Percentiles rank a stretch among this genome's conserved stretches.
phyloP scores from a whole-genome alignment of 2,329 filamentous ascomycete species.

The Ilyonectria sp. region DNA sequence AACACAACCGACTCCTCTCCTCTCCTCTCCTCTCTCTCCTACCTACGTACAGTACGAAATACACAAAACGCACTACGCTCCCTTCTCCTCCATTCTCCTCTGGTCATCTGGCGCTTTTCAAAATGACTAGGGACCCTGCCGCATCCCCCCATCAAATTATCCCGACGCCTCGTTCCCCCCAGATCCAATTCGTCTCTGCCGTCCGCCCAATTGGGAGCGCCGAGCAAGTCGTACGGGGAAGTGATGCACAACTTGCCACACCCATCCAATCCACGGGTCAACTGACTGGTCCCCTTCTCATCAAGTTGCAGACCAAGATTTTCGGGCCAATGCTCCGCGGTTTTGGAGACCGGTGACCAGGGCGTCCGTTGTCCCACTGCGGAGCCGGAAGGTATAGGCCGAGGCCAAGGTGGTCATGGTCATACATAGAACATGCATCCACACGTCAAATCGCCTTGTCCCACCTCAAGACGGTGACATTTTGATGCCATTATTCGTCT shows the following conservation, averaged over 20 bases:
- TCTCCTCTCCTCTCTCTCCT: no score
- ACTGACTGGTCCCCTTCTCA: neutral
- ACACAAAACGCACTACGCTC: neutral
- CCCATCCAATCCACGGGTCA: slow-evolving; percentile 7
- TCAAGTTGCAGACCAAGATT: neutral
- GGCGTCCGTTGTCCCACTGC: neutral
- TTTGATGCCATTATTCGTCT: neutral
- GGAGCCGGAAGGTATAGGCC: neutral
- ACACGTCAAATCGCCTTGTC: neutral
- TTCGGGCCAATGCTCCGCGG: neutral
- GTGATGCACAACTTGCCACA: slow-evolving; percentile 2
- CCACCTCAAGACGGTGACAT: neutral
- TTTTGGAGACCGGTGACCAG: neutral
- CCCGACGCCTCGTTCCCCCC: slow-evolving; percentile 12
- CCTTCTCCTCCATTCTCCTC: neutral
- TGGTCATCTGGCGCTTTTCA: slow-evolving; percentile 15
- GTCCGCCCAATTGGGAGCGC: slow-evolving; percentile 8
- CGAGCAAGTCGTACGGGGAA: slow-evolving; percentile 14
- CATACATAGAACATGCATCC: neutral
- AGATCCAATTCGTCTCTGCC: slow-evolving; percentile 2
- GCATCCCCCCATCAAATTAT: slow-evolving; percentile 8
- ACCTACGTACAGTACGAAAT: neutral
- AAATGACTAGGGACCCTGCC: slow-evolving; percentile 6
- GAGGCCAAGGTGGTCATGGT: neutral
- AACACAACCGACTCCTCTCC: neutral